These are phyloP conservation scores for Phtheirospermum japonicum DNA, from an alignment of 257 asterid species.

Conservation along the genomic window DNA sequence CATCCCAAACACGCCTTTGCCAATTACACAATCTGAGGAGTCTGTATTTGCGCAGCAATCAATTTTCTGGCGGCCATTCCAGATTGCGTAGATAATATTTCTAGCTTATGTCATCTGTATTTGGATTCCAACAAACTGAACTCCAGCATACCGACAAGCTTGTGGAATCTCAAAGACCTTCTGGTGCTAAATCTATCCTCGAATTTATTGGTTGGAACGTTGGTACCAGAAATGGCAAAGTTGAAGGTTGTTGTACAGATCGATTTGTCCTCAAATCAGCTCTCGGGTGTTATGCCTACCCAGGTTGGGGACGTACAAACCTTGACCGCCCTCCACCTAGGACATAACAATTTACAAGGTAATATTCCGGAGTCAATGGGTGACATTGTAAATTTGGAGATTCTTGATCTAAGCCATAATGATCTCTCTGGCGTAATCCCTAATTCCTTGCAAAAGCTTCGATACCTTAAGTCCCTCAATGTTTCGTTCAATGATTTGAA, in stretches of 20 bases:
- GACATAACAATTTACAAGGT: slow-evolving; percentile 24
- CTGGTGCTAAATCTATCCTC: slow-evolving; percentile 23
- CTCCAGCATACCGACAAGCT: slow-evolving; percentile 18
- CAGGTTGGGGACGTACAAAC: slow-evolving; percentile 12
- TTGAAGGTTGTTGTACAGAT: not conserved
- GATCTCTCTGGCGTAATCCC: slow-evolving; percentile 32
- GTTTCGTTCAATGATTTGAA: slow-evolving; percentile 32
- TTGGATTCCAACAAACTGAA: slow-evolving; percentile 22
- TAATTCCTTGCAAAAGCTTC: slow-evolving; percentile 23
- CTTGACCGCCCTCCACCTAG: slow-evolving; percentile 11
- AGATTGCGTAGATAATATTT: slow-evolving; percentile 27
- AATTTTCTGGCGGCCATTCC: slow-evolving; percentile 23
- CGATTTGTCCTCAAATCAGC: slow-evolving; percentile 29
- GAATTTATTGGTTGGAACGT: slow-evolving; percentile 21
- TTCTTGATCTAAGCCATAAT: slow-evolving; percentile 28
- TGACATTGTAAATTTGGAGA: slow-evolving; percentile 1
- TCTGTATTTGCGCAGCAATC: slow-evolving; percentile 15
- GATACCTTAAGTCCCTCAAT: slow-evolving; percentile 22
- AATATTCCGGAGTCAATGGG: slow-evolving; percentile 28
- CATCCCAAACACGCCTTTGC: not conserved
- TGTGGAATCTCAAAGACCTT: slow-evolving; percentile 25
- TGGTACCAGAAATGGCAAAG: slow-evolving; percentile 20
- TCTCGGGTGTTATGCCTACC: slow-evolving; percentile 24
- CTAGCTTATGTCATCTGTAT: not conserved
- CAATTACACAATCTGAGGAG: not conserved